Evolutionary conservation across 176 grass and related monocot species (phyloP).

Genomic region (Luzula sylvatica): DNA sequence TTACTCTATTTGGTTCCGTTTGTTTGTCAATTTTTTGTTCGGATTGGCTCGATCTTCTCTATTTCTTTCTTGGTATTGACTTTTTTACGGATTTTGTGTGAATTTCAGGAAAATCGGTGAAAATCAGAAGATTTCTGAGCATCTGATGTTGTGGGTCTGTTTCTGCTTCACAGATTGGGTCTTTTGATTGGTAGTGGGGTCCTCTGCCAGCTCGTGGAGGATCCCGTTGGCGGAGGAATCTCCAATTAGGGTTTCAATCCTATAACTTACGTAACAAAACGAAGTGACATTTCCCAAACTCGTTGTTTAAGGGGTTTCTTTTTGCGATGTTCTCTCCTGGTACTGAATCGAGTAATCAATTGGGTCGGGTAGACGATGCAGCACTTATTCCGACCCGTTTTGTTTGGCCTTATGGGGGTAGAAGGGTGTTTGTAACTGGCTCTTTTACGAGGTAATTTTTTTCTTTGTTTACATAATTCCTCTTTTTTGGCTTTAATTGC

Average conservation of each 20-base stretch:
- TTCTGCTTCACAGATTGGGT: slow-evolving; percentile 1
- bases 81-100: slow-evolving; percentile 7
- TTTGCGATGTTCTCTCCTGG: slow-evolving; percentile 60
- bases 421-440: slow-evolving; percentile 67
- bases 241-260: slow-evolving; percentile 45
- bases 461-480: background rate
- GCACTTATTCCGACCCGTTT: slow-evolving; percentile 39
- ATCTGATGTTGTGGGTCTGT: slow-evolving; percentile 16
- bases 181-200: slow-evolving; percentile 57
- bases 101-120: slow-evolving; percentile 25
- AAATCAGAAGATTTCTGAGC: background rate
- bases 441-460: slow-evolving; percentile 52
- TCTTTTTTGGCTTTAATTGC: background rate
- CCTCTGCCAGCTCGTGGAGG: slow-evolving; percentile 47
- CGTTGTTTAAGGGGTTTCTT: background rate
- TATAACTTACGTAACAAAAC: background rate
- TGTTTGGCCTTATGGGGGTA: slow-evolving; percentile 90
- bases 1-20: background rate
- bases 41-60: slow-evolving; percentile 23
- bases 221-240: slow-evolving; percentile 42
- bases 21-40: slow-evolving; percentile 1
- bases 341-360: slow-evolving; percentile 48
- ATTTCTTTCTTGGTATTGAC: background rate
- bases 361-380: slow-evolving; percentile 28
- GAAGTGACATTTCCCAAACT: slow-evolving; percentile 5